These are phyloP conservation scores for Karstenula rhodostoma DNA, from an alignment of 2,329 filamentous ascomycete genomes.

Conservation along the genomic window DNA sequence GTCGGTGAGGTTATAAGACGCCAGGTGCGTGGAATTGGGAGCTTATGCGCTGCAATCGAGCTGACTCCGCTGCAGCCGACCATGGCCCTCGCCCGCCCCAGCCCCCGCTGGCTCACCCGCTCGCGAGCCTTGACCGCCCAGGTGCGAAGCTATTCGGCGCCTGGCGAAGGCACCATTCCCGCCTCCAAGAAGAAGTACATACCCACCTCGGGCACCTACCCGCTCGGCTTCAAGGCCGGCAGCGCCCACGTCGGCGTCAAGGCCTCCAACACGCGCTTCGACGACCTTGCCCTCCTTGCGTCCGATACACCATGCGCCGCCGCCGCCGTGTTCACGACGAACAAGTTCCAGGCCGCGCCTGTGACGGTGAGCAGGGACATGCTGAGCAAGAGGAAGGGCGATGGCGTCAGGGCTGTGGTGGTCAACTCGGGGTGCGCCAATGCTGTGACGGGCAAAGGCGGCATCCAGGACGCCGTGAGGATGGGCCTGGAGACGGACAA, in stretches of 20 bases:
- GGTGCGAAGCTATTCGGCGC: constrained; percentile 66
- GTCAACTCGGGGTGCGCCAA: constrained; percentile 98
- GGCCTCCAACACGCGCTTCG: constrained; percentile 86
- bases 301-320: constrained; percentile 87
- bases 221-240: constrained; percentile 85
- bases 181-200: constrained; percentile 89
- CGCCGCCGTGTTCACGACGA: constrained; percentile 95
- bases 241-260: constrained; percentile 94
- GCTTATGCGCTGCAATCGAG: constrained; percentile 9
- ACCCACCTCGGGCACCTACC: constrained; percentile 84
- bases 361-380: constrained; percentile 84
- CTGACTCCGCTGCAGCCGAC: constrained; percentile 17
- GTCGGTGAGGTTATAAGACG: constrained; percentile 6
- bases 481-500: constrained; percentile 85
- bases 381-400: constrained; percentile 70
- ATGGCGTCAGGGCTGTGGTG: constrained; percentile 80
- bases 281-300: constrained; percentile 86
- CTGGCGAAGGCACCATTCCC: constrained; percentile 69
- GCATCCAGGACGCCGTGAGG: constrained; percentile 82
- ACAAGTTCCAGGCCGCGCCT: constrained; percentile 96
- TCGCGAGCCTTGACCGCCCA: constrained; percentile 44
- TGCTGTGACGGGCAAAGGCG: constrained; percentile 91
- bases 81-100: constrained; percentile 44
- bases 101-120: constrained; percentile 36
- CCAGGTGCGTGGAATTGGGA: constrained; percentile 18